phyloP scores from a whole-genome alignment of 2,329 filamentous ascomycete genomes.

The Rutstroemia sp. region DNA sequence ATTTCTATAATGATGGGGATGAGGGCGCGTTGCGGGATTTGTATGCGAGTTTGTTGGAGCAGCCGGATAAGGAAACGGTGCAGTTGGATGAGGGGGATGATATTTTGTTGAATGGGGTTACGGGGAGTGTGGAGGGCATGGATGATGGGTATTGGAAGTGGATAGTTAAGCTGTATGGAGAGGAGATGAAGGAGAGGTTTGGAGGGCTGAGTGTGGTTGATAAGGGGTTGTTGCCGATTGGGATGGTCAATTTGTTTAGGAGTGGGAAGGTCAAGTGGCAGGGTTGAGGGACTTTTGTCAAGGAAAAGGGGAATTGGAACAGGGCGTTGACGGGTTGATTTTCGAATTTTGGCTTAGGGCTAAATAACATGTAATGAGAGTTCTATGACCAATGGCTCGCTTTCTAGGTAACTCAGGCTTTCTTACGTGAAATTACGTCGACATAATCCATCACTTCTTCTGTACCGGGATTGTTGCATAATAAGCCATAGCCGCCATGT shows the following conservation, averaged over 20 bases:
- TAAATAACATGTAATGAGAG: too few species aligned
- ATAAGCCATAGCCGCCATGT: constrained; percentile 5
- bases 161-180: constrained; percentile 33
- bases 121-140: constrained; percentile 10
- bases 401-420: too few species aligned
- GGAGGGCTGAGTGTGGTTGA: constrained; percentile 35
- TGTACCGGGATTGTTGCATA: constrained; percentile 7
- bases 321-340: too few species aligned
- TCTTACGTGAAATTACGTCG: too few species aligned
- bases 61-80: constrained; percentile 25
- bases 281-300: constrained; percentile 20
- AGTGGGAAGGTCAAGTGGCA: constrained; percentile 33
- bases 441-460: background rate
- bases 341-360: too few species aligned
- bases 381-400: too few species aligned
- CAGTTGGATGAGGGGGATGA: constrained; percentile 16
- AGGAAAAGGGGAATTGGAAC: too few species aligned
- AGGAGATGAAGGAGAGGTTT: constrained; percentile 34
- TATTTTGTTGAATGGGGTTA: constrained; percentile 1
- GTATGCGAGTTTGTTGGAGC: constrained; percentile 27
- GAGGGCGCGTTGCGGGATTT: constrained; percentile 14
- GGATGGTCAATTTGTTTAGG: constrained; percentile 33
- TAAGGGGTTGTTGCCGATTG: constrained; percentile 34
- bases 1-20: constrained; percentile 22
- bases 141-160: constrained; percentile 32